Conservation (phyloP, 1,139 yeast genomes). For the Sugiyamaella sp. region DNA sequence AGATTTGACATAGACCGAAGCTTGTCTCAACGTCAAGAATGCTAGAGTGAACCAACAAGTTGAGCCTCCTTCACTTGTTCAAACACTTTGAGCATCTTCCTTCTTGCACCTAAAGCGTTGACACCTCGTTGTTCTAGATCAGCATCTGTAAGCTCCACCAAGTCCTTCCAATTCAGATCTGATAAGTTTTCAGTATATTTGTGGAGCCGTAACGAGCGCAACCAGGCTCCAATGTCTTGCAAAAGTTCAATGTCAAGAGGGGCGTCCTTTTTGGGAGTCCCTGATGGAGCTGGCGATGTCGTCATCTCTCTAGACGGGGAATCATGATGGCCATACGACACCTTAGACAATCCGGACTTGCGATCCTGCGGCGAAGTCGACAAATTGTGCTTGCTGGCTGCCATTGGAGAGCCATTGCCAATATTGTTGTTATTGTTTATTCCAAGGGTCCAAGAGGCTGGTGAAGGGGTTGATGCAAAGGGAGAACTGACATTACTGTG, state of each 20-base stretch:
- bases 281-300: constrained; percentile 21
- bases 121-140: constrained; percentile 81
- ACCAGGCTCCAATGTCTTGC: constrained; percentile 88
- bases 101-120: constrained; percentile 90
- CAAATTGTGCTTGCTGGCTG: constrained; percentile 7
- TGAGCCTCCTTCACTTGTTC: constrained; percentile 64
- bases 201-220: constrained; percentile 84
- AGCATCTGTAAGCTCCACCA: constrained; percentile 69
- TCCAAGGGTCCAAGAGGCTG: constrained; percentile 21
- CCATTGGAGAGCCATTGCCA: constrained; percentile 7
- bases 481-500: constrained; percentile 7
- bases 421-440: neutral
- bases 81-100: constrained; percentile 89
- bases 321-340: constrained; percentile 21
- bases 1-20: constrained; percentile 6
- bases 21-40: neutral
- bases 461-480: constrained; percentile 20
- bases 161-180: constrained; percentile 74
- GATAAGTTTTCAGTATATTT: constrained; percentile 87
- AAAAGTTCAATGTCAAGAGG: constrained; percentile 61
- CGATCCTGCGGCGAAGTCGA: constrained; percentile 26
- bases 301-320: constrained; percentile 23
- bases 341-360: constrained; percentile 24
- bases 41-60: constrained; percentile 8
- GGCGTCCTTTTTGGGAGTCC: constrained; percentile 57